Evolutionary conservation across 805 yeast species (phyloP).

Genomic region (Teunomyces pallodes): DNA sequence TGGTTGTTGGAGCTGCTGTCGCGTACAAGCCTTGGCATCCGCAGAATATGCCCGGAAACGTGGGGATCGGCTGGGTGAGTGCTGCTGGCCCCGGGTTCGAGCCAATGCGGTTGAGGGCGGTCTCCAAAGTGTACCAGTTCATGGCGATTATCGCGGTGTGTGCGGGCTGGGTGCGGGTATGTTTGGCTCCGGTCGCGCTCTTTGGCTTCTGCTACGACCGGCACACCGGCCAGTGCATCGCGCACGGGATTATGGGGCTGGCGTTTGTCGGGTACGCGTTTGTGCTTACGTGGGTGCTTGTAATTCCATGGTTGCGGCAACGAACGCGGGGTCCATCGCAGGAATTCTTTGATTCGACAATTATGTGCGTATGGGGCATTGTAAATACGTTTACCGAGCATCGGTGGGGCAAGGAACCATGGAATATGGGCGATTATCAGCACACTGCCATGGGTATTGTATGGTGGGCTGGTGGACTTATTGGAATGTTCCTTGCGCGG

Average conservation of each 20-base stretch:
- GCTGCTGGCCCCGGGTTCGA: no score
- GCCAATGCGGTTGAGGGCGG: no score
- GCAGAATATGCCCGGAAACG: no score
- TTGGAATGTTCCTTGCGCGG: conserved; percentile 76
- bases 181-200: conserved; percentile 79
- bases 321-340: conserved; percentile 47
- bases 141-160: conserved; percentile 47
- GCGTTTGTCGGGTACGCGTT: conserved; percentile 82
- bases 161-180: conserved; percentile 75
- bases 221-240: conserved; percentile 92
- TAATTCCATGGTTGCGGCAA: conserved; percentile 71
- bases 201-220: conserved; percentile 82
- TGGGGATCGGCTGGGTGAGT: no score
- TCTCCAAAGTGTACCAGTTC: conserved; percentile 36
- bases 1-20: no score
- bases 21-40: no score
- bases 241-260: conserved; percentile 96
- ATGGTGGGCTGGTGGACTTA: conserved; percentile 93
- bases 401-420: conserved; percentile 84
- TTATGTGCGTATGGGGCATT: conserved; percentile 88
- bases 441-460: conserved; percentile 95
- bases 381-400: conserved; percentile 96
- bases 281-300: conserved; percentile 60
- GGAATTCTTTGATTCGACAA: conserved; percentile 77
- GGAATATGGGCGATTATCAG: conserved; percentile 93